phyloP scores from a whole-genome alignment of 768 basidiomycete species.

The Termitomyces sp. region DNA sequence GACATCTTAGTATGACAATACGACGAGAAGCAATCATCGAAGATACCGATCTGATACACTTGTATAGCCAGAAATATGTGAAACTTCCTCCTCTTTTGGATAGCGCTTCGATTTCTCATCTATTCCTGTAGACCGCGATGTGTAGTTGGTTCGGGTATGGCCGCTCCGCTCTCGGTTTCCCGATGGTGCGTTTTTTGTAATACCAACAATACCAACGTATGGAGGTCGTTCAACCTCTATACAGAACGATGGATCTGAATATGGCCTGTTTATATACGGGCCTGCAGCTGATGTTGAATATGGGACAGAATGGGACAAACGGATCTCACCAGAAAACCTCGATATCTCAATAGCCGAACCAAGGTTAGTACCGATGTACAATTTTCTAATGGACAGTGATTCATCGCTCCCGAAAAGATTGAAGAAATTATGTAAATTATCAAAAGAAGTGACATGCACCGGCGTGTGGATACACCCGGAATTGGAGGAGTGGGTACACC shows the following conservation, averaged over 20 bases:
- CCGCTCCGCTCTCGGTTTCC: constrained; percentile 23
- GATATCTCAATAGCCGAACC: constrained; percentile 27
- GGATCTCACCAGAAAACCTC: constrained; percentile 23
- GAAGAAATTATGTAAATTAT: constrained; percentile 29
- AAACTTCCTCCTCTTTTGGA: background rate
- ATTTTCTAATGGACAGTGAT: background rate
- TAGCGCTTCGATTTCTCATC: background rate
- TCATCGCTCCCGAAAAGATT: constrained; percentile 19
- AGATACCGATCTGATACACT: constrained; percentile 31
- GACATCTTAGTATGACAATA: constrained; percentile 28
- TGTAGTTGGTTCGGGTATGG: constrained; percentile 30
- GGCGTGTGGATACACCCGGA: constrained; percentile 29
- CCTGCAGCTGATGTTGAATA: constrained; percentile 18
- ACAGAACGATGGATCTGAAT: constrained; percentile 30
- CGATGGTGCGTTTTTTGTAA: constrained; percentile 19
- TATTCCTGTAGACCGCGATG: constrained; percentile 17
- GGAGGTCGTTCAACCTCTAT: constrained; percentile 8
- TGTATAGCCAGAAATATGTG: constrained; percentile 22
- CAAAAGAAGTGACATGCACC: constrained; percentile 25
- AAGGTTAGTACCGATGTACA: constrained; percentile 22
- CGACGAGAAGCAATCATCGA: constrained; percentile 29
- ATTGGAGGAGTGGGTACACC: constrained; percentile 46
- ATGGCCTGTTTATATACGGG: constrained; percentile 23
- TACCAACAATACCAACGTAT: background rate
- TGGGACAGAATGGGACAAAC: constrained; percentile 19